Base-by-base conservation (phyloP, 2,329 filamentous ascomycete species). In the Ophiocordyceps camponoti-leonardi region DNA sequence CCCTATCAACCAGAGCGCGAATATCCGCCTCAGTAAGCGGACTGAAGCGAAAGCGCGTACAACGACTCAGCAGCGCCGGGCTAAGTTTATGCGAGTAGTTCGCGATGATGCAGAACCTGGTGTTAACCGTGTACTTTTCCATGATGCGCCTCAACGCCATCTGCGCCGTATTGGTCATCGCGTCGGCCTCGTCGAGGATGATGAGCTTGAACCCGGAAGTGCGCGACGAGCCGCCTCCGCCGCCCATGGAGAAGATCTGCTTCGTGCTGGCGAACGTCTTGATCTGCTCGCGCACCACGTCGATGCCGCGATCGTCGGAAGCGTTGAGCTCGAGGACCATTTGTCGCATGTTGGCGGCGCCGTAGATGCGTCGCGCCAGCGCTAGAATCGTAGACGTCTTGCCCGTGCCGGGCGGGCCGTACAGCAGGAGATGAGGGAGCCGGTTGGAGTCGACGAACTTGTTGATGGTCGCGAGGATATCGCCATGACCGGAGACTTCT, bases 71-170 rank as follows among this genome's bases (percentile, higher is more conserved):
- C 41, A 98, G 71, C 0, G 92, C 92, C 0, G 92, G 90, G 13
- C 86, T 93, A 37, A 98, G 78, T 64, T 98, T 98, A 68, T 98
- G 92, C 28, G 92, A 92, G 64, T 98, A 98, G 66, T 98, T 98
- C 54, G 92, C 92, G 54, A 98, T 96, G 59, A 98, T 86, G 67
- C 90, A 96, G 67, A 98, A 98, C 45, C 92, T 75, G 2, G 92
- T 95, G 67, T 98, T 98, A 49, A 85, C 85, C 1, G 92, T 98
- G 67, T 98, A 98, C 67, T 94, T 94, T 61, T 98, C 92, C 92
- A 98, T 98, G 58, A 98, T 96, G 43, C 92, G 73, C 50, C 92
- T 77, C 46, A 98, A 70, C 0, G 92, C 92, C 90, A 98, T 98
- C 65, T 98, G 92, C 6, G 92, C 92, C 0, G 90, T 93, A 45